These are phyloP conservation scores for Diplodia intermedia DNA, from an alignment of 2,329 filamentous ascomycete species.

Conservation along the genomic window DNA sequence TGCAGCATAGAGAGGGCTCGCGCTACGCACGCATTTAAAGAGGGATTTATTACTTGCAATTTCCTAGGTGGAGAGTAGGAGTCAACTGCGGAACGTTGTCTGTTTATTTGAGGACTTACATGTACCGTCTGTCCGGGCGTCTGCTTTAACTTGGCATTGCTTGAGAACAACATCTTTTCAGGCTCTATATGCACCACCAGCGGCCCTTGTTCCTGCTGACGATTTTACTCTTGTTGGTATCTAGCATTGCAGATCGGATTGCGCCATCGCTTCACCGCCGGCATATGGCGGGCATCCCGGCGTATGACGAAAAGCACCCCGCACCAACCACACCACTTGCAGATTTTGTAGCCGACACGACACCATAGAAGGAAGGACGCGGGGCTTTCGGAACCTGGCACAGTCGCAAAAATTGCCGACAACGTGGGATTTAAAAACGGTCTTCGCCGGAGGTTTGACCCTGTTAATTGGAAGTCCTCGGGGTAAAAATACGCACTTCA, in stretches of 20 bases:
- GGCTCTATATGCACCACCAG: not conserved
- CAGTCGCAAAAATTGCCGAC: not conserved
- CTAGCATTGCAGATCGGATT: not conserved
- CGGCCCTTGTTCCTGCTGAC: not conserved
- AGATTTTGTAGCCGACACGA: not conserved
- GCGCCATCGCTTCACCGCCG: slow-evolving; percentile 8
- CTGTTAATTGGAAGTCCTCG: not conserved
- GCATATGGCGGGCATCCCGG: not conserved
- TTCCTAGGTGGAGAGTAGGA: no score
- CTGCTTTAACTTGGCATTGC: not conserved
- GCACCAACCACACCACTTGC: slow-evolving; percentile 5
- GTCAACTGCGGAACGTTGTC: no score
- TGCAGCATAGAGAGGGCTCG: no score
- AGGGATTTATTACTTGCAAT: no score
- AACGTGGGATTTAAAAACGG: not conserved
- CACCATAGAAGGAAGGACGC: not conserved
- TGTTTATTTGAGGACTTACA: no score
- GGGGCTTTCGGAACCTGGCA: not conserved
- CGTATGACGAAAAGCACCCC: not conserved
- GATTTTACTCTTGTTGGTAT: not conserved
- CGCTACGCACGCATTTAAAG: no score
- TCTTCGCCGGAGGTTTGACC: not conserved
- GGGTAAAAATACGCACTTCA: not conserved
- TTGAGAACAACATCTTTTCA: not conserved
- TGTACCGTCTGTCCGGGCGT: not conserved